phyloP scores from a whole-genome alignment of 192 early-diverging fungal genomes.

The Entrophospora sp. region DNA sequence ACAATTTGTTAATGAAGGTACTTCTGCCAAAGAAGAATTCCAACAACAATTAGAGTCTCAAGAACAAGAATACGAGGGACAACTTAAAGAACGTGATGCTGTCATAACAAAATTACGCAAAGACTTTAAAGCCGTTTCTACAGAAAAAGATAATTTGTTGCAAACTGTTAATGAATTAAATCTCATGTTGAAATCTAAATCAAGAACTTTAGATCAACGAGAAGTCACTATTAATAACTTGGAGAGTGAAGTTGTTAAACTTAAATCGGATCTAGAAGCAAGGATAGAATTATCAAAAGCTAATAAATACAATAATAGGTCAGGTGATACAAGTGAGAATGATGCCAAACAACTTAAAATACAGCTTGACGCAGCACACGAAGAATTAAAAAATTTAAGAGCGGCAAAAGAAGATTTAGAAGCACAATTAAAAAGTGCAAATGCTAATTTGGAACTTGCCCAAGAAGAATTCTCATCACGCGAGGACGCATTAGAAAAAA shows the following conservation, averaged over 20 bases:
- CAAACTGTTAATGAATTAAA: constrained; percentile 20
- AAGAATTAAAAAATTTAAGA: constrained; percentile 26
- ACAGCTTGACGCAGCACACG: constrained; percentile 14
- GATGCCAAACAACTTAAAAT: background rate
- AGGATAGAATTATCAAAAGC: background rate
- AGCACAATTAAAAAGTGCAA: constrained; percentile 8
- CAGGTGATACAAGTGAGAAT: background rate
- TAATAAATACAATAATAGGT: background rate
- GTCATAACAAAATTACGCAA: constrained; percentile 2
- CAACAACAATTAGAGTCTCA: constrained; percentile 22
- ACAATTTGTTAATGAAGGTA: constrained; percentile 28
- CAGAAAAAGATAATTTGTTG: constrained; percentile 5
- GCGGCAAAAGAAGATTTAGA: constrained; percentile 10
- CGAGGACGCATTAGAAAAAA: constrained; percentile 24
- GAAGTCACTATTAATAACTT: constrained; percentile 26
- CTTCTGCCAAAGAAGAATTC: constrained; percentile 17
- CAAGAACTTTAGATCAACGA: constrained; percentile 24
- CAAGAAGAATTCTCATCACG: constrained; percentile 17
- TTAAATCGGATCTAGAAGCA: background rate
- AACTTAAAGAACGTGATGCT: constrained; percentile 23
- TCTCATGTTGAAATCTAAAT: constrained; percentile 29
- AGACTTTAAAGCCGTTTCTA: background rate
- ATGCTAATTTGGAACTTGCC: constrained; percentile 6
- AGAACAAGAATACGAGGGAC: constrained; percentile 19
- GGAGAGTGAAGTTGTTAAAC: constrained; percentile 21